phyloP scores from a whole-genome alignment of 371 early-diverging fungal genomes.

The Dipsacomyces acuminosporus region DNA sequence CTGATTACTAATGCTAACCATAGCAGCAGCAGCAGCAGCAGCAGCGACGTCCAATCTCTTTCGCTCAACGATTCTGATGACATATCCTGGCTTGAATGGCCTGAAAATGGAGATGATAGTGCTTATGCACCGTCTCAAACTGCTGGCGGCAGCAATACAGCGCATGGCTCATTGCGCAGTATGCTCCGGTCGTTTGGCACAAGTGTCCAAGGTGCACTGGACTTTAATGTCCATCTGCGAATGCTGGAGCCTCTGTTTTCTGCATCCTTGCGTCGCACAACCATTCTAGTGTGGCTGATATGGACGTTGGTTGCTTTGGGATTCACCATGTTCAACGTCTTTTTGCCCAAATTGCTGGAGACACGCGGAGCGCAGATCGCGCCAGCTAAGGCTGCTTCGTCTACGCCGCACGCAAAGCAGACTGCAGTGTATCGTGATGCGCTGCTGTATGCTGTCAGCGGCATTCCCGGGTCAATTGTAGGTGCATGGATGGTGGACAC shows the following conservation, averaged over 20 bases:
- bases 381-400: constrained; percentile 1
- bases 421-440: constrained; percentile 70
- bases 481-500: constrained; percentile 74
- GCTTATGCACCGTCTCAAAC: not conserved
- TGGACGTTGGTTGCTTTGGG: constrained; percentile 76
- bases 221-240: constrained; percentile 13
- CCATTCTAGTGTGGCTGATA: constrained; percentile 68
- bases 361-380: constrained; percentile 50
- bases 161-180: too few relatives aligned
- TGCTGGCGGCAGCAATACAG: too few relatives aligned
- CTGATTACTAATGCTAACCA: constrained; percentile 4
- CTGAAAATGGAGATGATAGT: constrained; percentile 8
- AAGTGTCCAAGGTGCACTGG: constrained; percentile 7
- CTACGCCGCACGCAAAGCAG: constrained; percentile 30
- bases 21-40: constrained; percentile 4
- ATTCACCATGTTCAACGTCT: constrained; percentile 83
- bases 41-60: not conserved
- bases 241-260: constrained; percentile 49
- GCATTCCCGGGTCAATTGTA: constrained; percentile 76
- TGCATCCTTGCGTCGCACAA: constrained; percentile 55
- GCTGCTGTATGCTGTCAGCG: constrained; percentile 68
- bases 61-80: constrained; percentile 2
- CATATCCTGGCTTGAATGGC: constrained; percentile 43
- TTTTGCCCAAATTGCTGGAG: constrained; percentile 70
- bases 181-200: too few relatives aligned